Evolutionary conservation across 2,329 filamentous ascomycete genomes (phyloP).

Genomic region (Pezicula rhizophila): DNA sequence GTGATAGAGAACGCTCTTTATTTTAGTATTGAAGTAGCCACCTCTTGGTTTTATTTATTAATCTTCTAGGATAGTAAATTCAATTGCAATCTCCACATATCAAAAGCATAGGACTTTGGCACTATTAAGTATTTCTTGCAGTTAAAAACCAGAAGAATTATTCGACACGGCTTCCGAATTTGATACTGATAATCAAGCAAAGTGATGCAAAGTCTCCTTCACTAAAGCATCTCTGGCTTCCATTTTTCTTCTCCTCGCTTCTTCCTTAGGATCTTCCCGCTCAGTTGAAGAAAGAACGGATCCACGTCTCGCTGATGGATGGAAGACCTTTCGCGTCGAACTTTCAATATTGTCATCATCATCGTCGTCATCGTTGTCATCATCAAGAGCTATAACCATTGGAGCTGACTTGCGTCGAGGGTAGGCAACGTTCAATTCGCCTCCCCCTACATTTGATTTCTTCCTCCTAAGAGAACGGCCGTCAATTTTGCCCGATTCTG

Average conservation of each 20-base stretch:
- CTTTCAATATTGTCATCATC: neutral
- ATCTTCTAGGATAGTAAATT: too few relatives aligned
- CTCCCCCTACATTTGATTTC: neutral
- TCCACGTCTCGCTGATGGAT: neutral
- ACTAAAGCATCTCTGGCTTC: constrained; percentile 8
- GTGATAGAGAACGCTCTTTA: too few relatives aligned
- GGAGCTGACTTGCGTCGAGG: neutral
- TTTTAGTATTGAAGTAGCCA: too few relatives aligned
- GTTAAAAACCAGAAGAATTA: neutral
- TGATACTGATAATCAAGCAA: neutral
- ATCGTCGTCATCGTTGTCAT: neutral
- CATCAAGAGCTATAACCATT: neutral
- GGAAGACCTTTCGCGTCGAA: neutral
- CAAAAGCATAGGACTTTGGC: too few relatives aligned
- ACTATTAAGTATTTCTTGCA: too few relatives aligned
- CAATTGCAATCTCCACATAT: too few relatives aligned
- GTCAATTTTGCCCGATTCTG: constrained; percentile 6
- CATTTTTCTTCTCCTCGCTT: neutral
- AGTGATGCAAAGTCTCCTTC: constrained; percentile 9
- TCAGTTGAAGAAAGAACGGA: constrained; percentile 4
- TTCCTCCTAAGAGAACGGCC: constrained; percentile 4
- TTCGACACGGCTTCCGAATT: neutral
- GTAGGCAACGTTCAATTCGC: neutral
- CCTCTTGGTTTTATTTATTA: too few relatives aligned
- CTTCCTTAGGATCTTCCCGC: neutral